These are phyloP conservation scores for Xylariomycetidae sp. DNA, from an alignment of 2,329 filamentous ascomycete species.

Conservation along the genomic window DNA sequence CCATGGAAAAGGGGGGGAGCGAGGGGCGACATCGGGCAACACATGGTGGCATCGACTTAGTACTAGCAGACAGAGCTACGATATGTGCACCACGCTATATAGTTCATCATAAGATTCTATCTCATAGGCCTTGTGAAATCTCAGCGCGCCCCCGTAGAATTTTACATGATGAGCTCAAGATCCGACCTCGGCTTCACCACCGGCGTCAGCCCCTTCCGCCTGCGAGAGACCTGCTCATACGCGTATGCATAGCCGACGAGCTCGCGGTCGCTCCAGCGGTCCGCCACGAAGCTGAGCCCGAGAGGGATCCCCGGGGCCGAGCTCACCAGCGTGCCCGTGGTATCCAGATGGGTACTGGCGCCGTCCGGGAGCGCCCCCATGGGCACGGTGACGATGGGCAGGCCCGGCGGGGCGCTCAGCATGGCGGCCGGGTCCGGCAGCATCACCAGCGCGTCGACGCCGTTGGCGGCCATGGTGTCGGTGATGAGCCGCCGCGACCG, in stretches of 20 bases:
- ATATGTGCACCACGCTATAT: no score
- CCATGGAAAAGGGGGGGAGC: no score
- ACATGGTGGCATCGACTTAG: no score
- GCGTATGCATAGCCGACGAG: constrained; percentile 14
- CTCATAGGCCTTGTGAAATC: no score
- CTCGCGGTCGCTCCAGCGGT: constrained; percentile 10
- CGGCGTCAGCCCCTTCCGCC: constrained; percentile 6
- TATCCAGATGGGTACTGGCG: constrained; percentile 3
- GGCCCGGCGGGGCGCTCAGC: constrained; percentile 6
- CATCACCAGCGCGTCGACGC: constrained; percentile 9
- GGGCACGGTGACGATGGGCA: constrained; percentile 17
- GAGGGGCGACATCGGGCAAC: no score
- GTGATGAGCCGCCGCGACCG: constrained; percentile 1
- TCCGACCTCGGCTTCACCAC: constrained; percentile 7
- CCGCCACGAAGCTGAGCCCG: constrained; percentile 13
- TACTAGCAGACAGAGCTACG: no score
- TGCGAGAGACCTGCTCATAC: constrained; percentile 12
- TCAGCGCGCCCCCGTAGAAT: no score
- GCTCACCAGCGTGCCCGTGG: not conserved
- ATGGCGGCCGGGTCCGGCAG: constrained; percentile 7
- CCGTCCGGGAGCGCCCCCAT: constrained; percentile 12
- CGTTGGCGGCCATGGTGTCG: constrained; percentile 9
- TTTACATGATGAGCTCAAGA: constrained; percentile 5
- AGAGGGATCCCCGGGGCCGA: constrained; percentile 10
- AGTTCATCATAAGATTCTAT: no score